Percentiles rank a stretch among this genome's conserved stretches.
These are phyloP conservation scores for Fusarium fujikuroi DNA, from an alignment of 2,329 filamentous ascomycete species.

Conservation along the genomic window DNA sequence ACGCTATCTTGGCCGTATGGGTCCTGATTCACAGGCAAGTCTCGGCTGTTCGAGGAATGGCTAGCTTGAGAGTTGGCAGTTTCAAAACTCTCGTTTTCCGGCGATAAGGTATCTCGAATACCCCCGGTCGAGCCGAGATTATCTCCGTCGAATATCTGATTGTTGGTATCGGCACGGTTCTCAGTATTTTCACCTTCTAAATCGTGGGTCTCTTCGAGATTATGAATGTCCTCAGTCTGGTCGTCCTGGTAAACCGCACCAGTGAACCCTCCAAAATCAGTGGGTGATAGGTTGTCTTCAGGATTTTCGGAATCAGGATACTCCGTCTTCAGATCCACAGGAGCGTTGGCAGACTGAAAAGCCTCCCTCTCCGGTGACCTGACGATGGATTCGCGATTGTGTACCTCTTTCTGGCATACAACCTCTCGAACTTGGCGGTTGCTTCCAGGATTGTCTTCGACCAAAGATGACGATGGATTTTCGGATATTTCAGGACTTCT, in stretches of 20 bases:
- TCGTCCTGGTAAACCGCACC: neutral
- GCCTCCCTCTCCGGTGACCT: neutral
- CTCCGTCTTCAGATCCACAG: neutral
- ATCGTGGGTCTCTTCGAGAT: neutral
- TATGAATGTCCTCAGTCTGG: neutral
- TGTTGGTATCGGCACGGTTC: neutral
- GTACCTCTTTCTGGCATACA: neutral
- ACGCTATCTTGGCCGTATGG: conserved; percentile 2
- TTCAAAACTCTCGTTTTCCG: conserved; percentile 3
- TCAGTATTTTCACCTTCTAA: neutral
- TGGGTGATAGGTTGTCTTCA: neutral
- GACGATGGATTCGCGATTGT: neutral
- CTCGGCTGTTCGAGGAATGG: neutral
- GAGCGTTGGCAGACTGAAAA: neutral
- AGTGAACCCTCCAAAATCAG: neutral
- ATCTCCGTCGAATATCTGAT: neutral
- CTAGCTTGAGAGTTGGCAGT: conserved; percentile 1
- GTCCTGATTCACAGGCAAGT: neutral
- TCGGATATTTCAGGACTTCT: neutral
- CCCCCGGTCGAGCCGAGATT: neutral
- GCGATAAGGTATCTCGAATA: neutral
- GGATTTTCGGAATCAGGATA: neutral
- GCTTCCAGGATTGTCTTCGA: neutral
- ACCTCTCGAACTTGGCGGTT: neutral
- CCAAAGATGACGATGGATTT: neutral